These are phyloP conservation scores for Phaeosphaeriaceae sp. DNA, from an alignment of 2,329 filamentous ascomycete species.

Conservation along the genomic window DNA sequence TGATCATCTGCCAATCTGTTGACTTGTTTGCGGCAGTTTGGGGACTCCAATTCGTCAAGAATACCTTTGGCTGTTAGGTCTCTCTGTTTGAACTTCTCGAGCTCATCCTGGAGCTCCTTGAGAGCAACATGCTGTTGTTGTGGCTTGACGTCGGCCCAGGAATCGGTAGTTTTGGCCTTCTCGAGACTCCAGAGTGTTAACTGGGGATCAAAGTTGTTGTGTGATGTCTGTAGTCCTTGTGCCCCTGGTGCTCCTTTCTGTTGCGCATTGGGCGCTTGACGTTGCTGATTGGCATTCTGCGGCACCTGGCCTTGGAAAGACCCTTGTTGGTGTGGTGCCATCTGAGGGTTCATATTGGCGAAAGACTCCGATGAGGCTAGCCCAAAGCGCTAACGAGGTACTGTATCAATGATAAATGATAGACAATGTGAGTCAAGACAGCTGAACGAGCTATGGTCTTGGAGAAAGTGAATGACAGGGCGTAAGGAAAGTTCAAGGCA, in stretches of 20 bases:
- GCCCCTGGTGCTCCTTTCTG: slow-evolving; percentile 17
- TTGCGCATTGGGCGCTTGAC: slow-evolving; percentile 18
- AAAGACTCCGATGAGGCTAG: not conserved
- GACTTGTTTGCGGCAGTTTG: slow-evolving; percentile 32
- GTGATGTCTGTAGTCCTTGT: slow-evolving; percentile 11
- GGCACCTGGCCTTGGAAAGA: slow-evolving; percentile 13
- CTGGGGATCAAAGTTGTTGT: slow-evolving; percentile 27
- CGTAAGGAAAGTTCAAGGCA: slow-evolving; percentile 16
- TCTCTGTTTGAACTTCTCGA: slow-evolving; percentile 32
- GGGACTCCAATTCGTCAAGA: slow-evolving; percentile 34
- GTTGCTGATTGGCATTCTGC: slow-evolving; percentile 28
- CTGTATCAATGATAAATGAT: not conserved
- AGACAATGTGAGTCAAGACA: not conserved
- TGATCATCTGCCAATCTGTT: slow-evolving; percentile 38
- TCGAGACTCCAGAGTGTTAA: slow-evolving; percentile 35
- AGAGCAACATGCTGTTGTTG: slow-evolving; percentile 29
- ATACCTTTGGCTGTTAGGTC: slow-evolving; percentile 24
- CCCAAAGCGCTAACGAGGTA: not conserved
- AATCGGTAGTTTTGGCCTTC: slow-evolving; percentile 24
- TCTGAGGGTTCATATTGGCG: slow-evolving; percentile 18
- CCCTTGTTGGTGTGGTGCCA: slow-evolving; percentile 19
- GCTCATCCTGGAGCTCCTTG: slow-evolving; percentile 28
- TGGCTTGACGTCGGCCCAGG: slow-evolving; percentile 38
- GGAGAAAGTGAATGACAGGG: slow-evolving; percentile 12
- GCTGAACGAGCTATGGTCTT: not conserved